These are phyloP conservation scores for Sclerotinia spermophila DNA, from an alignment of 2,329 filamentous ascomycete genomes.

Conservation along the genomic window DNA sequence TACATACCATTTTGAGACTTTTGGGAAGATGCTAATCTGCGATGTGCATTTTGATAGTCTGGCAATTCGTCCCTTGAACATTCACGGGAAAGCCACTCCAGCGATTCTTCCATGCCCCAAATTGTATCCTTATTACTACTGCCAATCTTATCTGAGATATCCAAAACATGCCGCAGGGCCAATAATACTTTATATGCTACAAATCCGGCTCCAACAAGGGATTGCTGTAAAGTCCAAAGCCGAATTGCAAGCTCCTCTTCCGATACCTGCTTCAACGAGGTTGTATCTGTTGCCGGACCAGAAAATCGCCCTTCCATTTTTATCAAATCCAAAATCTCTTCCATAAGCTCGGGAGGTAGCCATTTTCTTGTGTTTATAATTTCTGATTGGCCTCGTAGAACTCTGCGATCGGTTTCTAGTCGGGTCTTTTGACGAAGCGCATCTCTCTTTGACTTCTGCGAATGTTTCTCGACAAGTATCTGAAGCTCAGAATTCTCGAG, in stretches of 20 bases:
- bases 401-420: slow-evolving; percentile 78
- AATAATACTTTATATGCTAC: slow-evolving; percentile 58
- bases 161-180: slow-evolving; percentile 62
- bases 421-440: slow-evolving; percentile 70
- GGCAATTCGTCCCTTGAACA: slow-evolving; percentile 66
- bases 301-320: slow-evolving; percentile 60
- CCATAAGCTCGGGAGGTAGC: slow-evolving; percentile 75
- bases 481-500: slow-evolving; percentile 90
- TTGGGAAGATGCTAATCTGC: slow-evolving; percentile 26
- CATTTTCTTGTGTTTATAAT: slow-evolving; percentile 69
- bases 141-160: slow-evolving; percentile 61
- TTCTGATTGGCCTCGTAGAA: slow-evolving; percentile 77
- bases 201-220: slow-evolving; percentile 67
- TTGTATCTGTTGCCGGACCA: slow-evolving; percentile 31
- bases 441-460: slow-evolving; percentile 74
- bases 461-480: slow-evolving; percentile 78
- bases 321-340: slow-evolving; percentile 71
- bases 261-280: slow-evolving; percentile 50
- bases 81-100: slow-evolving; percentile 87
- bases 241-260: slow-evolving; percentile 78
- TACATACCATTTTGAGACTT: slow-evolving; percentile 35
- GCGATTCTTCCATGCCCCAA: slow-evolving; percentile 81
- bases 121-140: slow-evolving; percentile 59
- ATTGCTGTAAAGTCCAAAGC: slow-evolving; percentile 80
- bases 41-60: slow-evolving; percentile 57